Conservation (phyloP, 2,329 filamentous ascomycete species). For the Ascochyta fabae region DNA sequence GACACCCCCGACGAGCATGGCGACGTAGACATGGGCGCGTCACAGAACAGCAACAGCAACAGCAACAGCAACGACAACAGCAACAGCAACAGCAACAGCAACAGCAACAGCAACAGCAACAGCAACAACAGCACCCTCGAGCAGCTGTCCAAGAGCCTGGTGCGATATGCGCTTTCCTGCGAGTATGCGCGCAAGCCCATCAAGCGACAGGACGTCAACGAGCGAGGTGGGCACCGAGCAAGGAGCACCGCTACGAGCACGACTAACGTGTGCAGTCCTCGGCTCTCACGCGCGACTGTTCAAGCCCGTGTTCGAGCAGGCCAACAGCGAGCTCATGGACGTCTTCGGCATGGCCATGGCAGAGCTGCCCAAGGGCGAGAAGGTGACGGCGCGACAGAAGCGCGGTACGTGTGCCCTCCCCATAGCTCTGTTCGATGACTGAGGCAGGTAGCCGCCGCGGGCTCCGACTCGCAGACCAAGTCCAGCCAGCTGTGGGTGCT, state of each 20-base stretch:
- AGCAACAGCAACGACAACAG: slow-evolving; percentile 26
- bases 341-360: slow-evolving; percentile 93
- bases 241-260: neutral
- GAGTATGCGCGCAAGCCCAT: slow-evolving; percentile 66
- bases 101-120: neutral
- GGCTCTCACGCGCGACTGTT: slow-evolving; percentile 73
- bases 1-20: slow-evolving; percentile 26
- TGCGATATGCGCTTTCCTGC: slow-evolving; percentile 66
- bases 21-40: slow-evolving; percentile 21
- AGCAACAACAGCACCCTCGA: slow-evolving; percentile 41
- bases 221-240: slow-evolving; percentile 51
- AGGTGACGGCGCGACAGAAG: slow-evolving; percentile 78
- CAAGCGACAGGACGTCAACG: slow-evolving; percentile 63
- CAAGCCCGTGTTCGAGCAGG: slow-evolving; percentile 75
- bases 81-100: no score
- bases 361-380: slow-evolving; percentile 82
- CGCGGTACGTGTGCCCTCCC: slow-evolving; percentile 62
- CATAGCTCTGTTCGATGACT: neutral
- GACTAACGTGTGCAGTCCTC: slow-evolving; percentile 61
- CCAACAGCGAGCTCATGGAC: slow-evolving; percentile 72
- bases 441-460: slow-evolving; percentile 57
- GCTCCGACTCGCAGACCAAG: slow-evolving; percentile 57
- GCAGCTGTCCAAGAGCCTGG: slow-evolving; percentile 65
- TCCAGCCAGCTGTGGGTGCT: slow-evolving; percentile 78
- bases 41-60: slow-evolving; percentile 10